phyloP scores from a whole-genome alignment of 345 rosid species.

The Nasturtium officinale region DNA sequence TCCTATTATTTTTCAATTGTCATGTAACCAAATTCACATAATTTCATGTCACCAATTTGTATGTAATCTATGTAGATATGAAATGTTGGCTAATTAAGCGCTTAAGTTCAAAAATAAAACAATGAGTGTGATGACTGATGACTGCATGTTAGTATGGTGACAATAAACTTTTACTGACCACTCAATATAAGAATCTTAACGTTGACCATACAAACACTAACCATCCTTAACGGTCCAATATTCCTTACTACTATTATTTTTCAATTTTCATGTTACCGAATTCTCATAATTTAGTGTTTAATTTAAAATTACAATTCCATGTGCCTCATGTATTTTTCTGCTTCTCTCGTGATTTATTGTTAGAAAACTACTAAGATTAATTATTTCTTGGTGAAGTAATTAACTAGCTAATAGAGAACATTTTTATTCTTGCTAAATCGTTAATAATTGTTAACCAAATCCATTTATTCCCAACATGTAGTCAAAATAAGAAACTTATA shows the following conservation, averaged over 20 bases:
- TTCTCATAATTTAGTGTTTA: background rate
- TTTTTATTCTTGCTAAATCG: slow-evolving; percentile 30
- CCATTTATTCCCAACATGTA: slow-evolving; percentile 36
- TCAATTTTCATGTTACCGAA: slow-evolving; percentile 16
- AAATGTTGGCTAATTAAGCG: background rate
- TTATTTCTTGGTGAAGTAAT: slow-evolving; percentile 31
- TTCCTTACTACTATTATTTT: slow-evolving; percentile 18
- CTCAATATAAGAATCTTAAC: slow-evolving; percentile 4
- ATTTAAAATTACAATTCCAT: slow-evolving; percentile 30
- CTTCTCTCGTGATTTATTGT: slow-evolving; percentile 19
- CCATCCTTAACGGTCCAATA: slow-evolving; percentile 36
- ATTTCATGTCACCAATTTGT: too few relatives aligned
- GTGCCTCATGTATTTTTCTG: slow-evolving; percentile 46
- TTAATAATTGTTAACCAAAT: slow-evolving; percentile 16
- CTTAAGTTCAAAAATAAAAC: background rate
- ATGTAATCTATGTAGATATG: too few relatives aligned
- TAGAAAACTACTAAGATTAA: slow-evolving; percentile 8
- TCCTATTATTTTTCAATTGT: background rate
- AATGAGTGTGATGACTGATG: slow-evolving; percentile 9
- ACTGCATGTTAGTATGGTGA: slow-evolving; percentile 27
- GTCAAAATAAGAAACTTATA: slow-evolving; percentile 40
- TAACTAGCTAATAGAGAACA: slow-evolving; percentile 4
- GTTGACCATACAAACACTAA: slow-evolving; percentile 42
- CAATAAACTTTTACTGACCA: slow-evolving; percentile 35
- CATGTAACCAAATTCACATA: slow-evolving; percentile 13